phyloP scores from a whole-genome alignment of 345 rosid genomes.

The Linum tenue region DNA sequence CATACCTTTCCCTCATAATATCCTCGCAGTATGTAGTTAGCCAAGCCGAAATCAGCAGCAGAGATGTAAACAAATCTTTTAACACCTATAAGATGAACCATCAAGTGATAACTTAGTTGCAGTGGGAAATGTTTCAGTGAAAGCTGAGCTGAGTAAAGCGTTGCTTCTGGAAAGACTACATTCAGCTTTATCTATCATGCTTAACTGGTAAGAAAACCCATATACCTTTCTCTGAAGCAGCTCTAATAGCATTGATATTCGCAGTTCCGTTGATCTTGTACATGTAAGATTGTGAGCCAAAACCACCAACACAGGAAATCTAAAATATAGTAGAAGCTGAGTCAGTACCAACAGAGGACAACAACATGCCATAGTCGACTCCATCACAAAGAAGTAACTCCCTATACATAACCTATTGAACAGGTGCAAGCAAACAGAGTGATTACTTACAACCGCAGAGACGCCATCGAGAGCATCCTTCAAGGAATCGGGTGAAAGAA shows the following conservation, averaged over 20 bases:
- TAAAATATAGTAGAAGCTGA: constrained; percentile 19
- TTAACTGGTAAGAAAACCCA: not conserved
- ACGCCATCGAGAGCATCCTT: constrained; percentile 78
- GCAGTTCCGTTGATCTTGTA: constrained; percentile 95
- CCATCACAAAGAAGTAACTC: not conserved
- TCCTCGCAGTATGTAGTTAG: constrained; percentile 65
- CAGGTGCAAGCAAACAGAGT: not conserved
- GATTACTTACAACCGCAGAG: constrained; percentile 65
- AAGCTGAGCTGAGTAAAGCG: not conserved
- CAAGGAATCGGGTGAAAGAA: constrained; percentile 72
- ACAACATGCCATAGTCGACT: not conserved
- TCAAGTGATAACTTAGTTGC: not conserved
- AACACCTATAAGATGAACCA: constrained; percentile 41
- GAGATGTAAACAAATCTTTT: constrained; percentile 84
- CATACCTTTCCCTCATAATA: constrained; percentile 92
- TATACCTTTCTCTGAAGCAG: constrained; percentile 81
- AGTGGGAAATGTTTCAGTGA: not conserved
- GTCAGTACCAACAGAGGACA: constrained; percentile 13
- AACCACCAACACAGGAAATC: constrained; percentile 95
- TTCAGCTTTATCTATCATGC: not conserved
- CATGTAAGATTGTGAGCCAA: constrained; percentile 91
- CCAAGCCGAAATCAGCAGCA: constrained; percentile 87
- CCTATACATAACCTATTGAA: too few relatives aligned
- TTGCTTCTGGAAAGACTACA: not conserved
- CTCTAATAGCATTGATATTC: constrained; percentile 84